phyloP scores from a whole-genome alignment of 352 stramenopile genomes.

The Phytophthora fragariaefolia region DNA sequence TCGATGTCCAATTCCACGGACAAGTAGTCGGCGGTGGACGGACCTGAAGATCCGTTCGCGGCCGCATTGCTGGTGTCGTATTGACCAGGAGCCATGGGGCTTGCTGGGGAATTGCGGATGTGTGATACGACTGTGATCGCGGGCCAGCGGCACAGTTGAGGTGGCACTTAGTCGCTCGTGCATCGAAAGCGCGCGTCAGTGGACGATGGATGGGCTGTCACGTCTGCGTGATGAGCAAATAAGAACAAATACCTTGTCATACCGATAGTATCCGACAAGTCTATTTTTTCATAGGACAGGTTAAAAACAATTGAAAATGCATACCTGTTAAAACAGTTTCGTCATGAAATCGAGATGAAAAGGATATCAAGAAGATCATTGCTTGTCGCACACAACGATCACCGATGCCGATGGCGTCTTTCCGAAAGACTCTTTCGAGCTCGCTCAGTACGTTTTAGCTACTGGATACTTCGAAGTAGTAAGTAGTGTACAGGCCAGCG shows the following conservation, averaged over 20 bases:
- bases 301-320: not conserved
- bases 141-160: slow-evolving; percentile 2
- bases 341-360: not conserved
- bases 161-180: slow-evolving; percentile 17
- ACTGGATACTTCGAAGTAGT: not conserved
- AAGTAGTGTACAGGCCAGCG: not conserved
- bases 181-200: slow-evolving; percentile 12
- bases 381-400: slow-evolving; percentile 16
- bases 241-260: slow-evolving; percentile 3
- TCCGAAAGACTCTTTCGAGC: not conserved
- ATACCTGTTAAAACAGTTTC: not conserved
- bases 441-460: not conserved
- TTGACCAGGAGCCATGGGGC: slow-evolving; percentile 21
- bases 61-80: slow-evolving; percentile 15
- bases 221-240: slow-evolving; percentile 16
- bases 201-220: slow-evolving; percentile 30
- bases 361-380: slow-evolving; percentile 19
- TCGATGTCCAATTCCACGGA: slow-evolving; percentile 33
- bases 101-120: slow-evolving; percentile 12
- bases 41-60: slow-evolving; percentile 15
- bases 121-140: slow-evolving; percentile 3
- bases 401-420: slow-evolving; percentile 1
- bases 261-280: not conserved
- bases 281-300: too few relatives aligned
- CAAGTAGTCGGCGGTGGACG: slow-evolving; percentile 18